Evolutionary conservation across 768 basidiomycete genomes (phyloP).

Genomic region (Boletus rubroflammeus): DNA sequence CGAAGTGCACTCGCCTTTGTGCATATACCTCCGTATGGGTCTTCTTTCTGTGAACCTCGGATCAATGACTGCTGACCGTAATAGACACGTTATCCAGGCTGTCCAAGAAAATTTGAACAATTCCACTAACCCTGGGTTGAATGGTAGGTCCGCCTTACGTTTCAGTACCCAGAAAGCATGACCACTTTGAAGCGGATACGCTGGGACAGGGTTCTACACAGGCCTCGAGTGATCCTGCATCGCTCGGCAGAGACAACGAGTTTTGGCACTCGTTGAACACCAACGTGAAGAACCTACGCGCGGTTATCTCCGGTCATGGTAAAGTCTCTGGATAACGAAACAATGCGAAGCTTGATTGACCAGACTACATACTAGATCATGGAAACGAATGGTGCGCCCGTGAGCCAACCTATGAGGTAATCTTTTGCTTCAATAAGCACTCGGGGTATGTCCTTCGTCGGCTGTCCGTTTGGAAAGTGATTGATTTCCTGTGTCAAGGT

Average conservation of each 20-base stretch:
- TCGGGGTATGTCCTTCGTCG: conserved; percentile 47
- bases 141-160: conserved; percentile 29
- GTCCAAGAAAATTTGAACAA: conserved; percentile 36
- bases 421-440: conserved; percentile 77
- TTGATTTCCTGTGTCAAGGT: conserved; percentile 36
- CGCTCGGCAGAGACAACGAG: conserved; percentile 45
- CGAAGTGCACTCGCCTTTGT: conserved; percentile 66
- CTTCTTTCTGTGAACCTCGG: not conserved
- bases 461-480: not conserved
- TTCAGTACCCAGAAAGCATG: not conserved
- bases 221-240: conserved; percentile 38
- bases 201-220: conserved; percentile 60
- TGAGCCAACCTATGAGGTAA: conserved; percentile 55
- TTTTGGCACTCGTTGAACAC: conserved; percentile 62
- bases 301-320: conserved; percentile 72
- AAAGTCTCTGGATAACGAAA: conserved; percentile 2
- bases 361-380: conserved; percentile 51
- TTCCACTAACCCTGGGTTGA: conserved; percentile 40
- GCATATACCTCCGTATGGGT: conserved; percentile 67
- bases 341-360: not conserved
- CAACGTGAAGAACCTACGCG: conserved; percentile 62
- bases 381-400: conserved; percentile 79
- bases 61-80: not conserved
- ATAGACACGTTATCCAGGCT: conserved; percentile 28
- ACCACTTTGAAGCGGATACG: conserved; percentile 42